Percentiles rank a stretch among this genome's conserved stretches.
These are phyloP conservation scores for Cenchrus americanus DNA, from an alignment of 176 grass and related monocot genomes.

Conservation along the genomic window DNA sequence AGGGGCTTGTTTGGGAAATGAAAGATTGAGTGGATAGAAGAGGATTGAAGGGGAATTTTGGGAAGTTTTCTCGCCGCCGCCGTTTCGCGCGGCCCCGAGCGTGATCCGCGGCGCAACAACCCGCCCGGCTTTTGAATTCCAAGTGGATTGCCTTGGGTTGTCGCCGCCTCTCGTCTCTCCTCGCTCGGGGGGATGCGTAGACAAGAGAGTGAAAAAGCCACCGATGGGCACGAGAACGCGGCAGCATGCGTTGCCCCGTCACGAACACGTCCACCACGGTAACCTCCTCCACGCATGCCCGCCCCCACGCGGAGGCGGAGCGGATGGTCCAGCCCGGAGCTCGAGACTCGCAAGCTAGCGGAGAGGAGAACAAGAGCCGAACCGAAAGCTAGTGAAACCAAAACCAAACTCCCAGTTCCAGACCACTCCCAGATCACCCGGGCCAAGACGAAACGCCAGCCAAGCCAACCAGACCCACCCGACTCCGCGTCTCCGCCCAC, in stretches of 20 bases:
- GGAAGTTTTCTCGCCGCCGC: too few species aligned
- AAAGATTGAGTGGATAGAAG: too few species aligned
- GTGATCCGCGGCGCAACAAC: too few species aligned
- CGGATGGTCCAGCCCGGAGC: background rate
- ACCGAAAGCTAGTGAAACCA: background rate
- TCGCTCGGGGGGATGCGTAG: background rate
- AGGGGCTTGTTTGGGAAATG: too few species aligned
- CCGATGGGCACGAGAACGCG: too few species aligned
- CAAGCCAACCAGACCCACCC: background rate
- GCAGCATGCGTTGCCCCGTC: too few species aligned
- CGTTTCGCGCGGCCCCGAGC: too few species aligned
- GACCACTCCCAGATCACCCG: too few species aligned
- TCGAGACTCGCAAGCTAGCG: background rate
- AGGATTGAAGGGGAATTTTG: too few species aligned
- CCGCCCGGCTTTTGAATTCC: background rate
- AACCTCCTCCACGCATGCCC: too few species aligned
- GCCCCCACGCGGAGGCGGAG: background rate
- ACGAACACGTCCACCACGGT: too few species aligned
- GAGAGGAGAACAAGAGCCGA: background rate
- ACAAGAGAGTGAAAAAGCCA: background rate
- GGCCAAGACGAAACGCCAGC: background rate
- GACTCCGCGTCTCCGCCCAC: background rate
- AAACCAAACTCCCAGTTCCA: background rate
- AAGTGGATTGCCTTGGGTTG: background rate
- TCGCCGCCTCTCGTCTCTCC: background rate